Conservation (phyloP, 1,139 yeast species). For the Hanseniaspora uvarum region DNA sequence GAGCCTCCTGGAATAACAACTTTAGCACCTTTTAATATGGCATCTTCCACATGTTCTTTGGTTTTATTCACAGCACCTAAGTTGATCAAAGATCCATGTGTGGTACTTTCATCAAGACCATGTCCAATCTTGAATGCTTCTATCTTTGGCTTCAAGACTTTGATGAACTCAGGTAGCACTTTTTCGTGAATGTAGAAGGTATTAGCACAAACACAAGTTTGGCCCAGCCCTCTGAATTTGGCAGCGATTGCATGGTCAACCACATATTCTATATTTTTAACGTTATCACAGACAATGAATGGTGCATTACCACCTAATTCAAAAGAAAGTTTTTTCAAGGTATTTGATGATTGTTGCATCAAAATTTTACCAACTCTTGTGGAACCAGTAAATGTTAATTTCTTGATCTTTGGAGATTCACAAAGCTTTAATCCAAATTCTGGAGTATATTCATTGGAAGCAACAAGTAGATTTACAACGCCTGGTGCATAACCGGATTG, state of each 20-base stretch:
- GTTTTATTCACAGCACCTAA: slow-evolving; percentile 58
- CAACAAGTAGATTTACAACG: slow-evolving; percentile 58
- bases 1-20: slow-evolving; percentile 57
- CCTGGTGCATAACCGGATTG: slow-evolving; percentile 87
- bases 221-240: slow-evolving; percentile 68
- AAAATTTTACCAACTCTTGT: slow-evolving; percentile 72
- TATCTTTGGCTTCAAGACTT: slow-evolving; percentile 45
- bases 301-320: slow-evolving; percentile 96
- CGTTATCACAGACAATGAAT: slow-evolving; percentile 59
- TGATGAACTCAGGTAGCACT: slow-evolving; percentile 51
- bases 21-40: slow-evolving; percentile 60
- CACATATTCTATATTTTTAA: slow-evolving; percentile 48
- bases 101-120: slow-evolving; percentile 54
- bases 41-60: slow-evolving; percentile 61
- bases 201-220: slow-evolving; percentile 77
- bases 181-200: slow-evolving; percentile 56
- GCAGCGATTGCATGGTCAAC: slow-evolving; percentile 60
- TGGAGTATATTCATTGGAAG: slow-evolving; percentile 40
- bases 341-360: slow-evolving; percentile 65
- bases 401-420: slow-evolving; percentile 55
- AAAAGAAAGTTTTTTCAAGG: slow-evolving; percentile 72
- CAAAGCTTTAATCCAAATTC: slow-evolving; percentile 61
- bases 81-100: slow-evolving; percentile 80
- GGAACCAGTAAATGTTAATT: slow-evolving; percentile 85
- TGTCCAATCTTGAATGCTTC: slow-evolving; percentile 54